Percentiles rank a stretch among this genome's conserved stretches.
phyloP scores from a whole-genome alignment of 2,329 filamentous ascomycete species.

The Pyrenochaeta sp. region DNA sequence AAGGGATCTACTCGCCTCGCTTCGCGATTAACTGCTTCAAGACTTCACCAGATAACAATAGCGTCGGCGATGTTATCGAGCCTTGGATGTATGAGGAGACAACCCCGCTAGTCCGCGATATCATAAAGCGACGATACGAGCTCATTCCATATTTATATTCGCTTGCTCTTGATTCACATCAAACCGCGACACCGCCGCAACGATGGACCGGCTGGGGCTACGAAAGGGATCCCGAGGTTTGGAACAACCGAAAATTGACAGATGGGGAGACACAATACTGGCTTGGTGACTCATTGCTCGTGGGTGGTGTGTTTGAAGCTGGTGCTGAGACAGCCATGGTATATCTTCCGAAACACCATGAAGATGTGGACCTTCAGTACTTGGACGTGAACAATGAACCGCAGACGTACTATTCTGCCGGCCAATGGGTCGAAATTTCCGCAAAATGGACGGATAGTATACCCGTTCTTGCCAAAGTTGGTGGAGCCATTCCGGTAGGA shows the following conservation, averaged over 20 bases:
- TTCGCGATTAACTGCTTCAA: slow-evolving; percentile 85
- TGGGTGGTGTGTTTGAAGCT: slow-evolving; percentile 73
- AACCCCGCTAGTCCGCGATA: slow-evolving; percentile 67
- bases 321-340: slow-evolving; percentile 63
- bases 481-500: slow-evolving; percentile 63
- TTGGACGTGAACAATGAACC: slow-evolving; percentile 71
- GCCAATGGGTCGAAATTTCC: slow-evolving; percentile 62
- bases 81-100: slow-evolving; percentile 80
- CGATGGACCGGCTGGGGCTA: slow-evolving; percentile 79
- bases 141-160: slow-evolving; percentile 77
- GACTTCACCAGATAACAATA: slow-evolving; percentile 71
- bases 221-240: slow-evolving; percentile 71
- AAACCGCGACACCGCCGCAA: slow-evolving; percentile 69
- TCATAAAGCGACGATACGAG: slow-evolving; percentile 75
- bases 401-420: slow-evolving; percentile 64
- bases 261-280: slow-evolving; percentile 76
- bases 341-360: slow-evolving; percentile 65
- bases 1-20: slow-evolving; percentile 73
- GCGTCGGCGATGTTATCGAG: slow-evolving; percentile 76
- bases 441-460: slow-evolving; percentile 64
- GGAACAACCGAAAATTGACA: slow-evolving; percentile 64
- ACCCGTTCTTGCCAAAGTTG: slow-evolving; percentile 64
- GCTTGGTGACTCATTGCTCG: slow-evolving; percentile 72
- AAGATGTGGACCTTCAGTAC: slow-evolving; percentile 62
- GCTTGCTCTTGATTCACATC: slow-evolving; percentile 68